Evolutionary conservation across 164 flowering plant species (phyloP), one percentile per base, ranked within the genome.

Genomic region (Liquidambar formosana): DNA sequence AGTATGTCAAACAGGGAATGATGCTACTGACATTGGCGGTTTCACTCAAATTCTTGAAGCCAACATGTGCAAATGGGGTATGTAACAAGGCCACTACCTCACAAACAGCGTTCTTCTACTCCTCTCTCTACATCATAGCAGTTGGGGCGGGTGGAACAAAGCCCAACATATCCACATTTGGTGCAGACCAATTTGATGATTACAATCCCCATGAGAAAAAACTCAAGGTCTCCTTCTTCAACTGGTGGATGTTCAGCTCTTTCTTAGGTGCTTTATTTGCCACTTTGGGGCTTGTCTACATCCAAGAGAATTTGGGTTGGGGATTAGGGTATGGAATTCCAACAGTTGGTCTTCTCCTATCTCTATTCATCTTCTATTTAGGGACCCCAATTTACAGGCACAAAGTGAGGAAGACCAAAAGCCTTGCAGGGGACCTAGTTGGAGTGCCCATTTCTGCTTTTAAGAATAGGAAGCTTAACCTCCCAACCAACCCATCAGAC

Each of bases 241-340:
- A 93, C 57, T 91, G 96, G 98, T 93, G 94, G 98, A 85, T 91
- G 94, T 91, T 94, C 74, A 86, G 94, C 72, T 64, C 90, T 11
- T 91, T 91, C 74, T 28, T 81, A 3, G 97, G 97, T 11, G 91
- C 88, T 9, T 63, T 91, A 14, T 19, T 80, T 65, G 97, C 98
- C 3, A 87, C 93, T 0, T 48, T 90, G 0, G 89, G 87, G 15
- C 93, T 94, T 44, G 93, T 91, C 1, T 94, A 91, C 73, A 79
- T 94, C 25, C 97, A 93, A 76, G 97, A 94, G 69, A 90, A 91
- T 62, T 15, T 90, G 63, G 91, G 96, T 0, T 91, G 98, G 98
- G 92, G 91, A 18, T 71, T 91, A 46, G 96, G 98, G 15, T 91
- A 91, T 69, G 98, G 89, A 0, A 90, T 94, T 68, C 98, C 96